Evolutionary conservation across 805 yeast genomes (phyloP).

Genomic region (Tetrapisispora namnaoensis): DNA sequence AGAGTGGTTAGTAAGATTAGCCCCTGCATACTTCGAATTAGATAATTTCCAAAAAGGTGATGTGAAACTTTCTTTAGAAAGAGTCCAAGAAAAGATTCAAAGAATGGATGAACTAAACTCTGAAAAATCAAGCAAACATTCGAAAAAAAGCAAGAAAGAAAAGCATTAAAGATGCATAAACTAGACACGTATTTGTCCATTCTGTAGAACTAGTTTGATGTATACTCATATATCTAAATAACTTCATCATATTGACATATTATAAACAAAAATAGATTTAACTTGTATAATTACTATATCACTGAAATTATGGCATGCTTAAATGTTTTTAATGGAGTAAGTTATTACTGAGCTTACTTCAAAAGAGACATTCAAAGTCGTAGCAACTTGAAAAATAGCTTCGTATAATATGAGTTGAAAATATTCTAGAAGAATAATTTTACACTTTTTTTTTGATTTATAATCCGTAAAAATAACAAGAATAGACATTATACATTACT

Average conservation of each 20-base stretch:
- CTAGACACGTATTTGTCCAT: neutral
- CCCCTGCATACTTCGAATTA: constrained; percentile 59
- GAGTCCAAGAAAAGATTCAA: constrained; percentile 44
- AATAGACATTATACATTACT: too few species aligned
- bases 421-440: too few species aligned
- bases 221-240: neutral
- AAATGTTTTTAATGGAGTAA: too few species aligned
- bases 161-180: neutral
- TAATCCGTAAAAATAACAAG: too few species aligned
- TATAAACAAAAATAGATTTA: neutral
- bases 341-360: too few species aligned
- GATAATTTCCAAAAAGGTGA: constrained; percentile 63
- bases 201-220: neutral
- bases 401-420: too few species aligned
- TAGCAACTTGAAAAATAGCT: too few species aligned
- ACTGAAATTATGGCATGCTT: too few species aligned
- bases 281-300: too few species aligned
- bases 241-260: neutral
- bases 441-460: too few species aligned
- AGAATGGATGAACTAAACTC: constrained; percentile 31
- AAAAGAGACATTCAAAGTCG: too few species aligned
- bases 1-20: constrained; percentile 78
- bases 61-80: constrained; percentile 56
- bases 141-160: constrained; percentile 17
- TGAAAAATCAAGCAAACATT: constrained; percentile 12